Evolutionary conservation across 768 basidiomycete genomes (phyloP).

Genomic region (Lyophyllum atratum): DNA sequence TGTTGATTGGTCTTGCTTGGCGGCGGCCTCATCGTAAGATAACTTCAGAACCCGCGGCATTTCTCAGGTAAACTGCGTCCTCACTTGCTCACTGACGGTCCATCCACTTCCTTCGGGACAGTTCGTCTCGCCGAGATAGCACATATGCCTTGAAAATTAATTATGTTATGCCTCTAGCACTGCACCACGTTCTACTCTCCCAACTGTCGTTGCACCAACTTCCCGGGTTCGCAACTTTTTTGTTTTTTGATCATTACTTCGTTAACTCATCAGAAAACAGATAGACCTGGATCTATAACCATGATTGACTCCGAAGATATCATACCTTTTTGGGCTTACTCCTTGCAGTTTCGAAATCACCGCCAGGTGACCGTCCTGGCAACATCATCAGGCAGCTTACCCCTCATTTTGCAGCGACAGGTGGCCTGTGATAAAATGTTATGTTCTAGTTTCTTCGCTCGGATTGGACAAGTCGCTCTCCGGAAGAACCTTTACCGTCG

Average conservation of each 20-base stretch:
- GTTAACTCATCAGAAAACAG: not conserved
- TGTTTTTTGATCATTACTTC: not conserved
- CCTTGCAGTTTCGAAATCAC: not conserved
- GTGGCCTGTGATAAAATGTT: too few species aligned
- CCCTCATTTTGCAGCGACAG: too few species aligned
- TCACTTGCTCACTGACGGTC: not conserved
- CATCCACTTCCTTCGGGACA: too few species aligned
- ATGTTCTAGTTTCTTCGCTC: too few species aligned
- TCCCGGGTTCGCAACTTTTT: not conserved
- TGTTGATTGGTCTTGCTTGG: constrained; percentile 2
- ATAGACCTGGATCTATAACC: not conserved
- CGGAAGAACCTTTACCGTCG: not conserved
- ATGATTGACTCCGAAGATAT: not conserved
- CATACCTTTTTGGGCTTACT: not conserved
- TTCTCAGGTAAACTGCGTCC: not conserved
- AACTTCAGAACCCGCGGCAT: not conserved
- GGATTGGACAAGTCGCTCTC: not conserved
- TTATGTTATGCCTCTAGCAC: too few species aligned
- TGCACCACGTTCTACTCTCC: too few species aligned
- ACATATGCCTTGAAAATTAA: too few species aligned
- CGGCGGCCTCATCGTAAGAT: not conserved
- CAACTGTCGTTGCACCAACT: not conserved
- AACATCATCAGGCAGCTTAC: not conserved
- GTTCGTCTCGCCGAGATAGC: too few species aligned
- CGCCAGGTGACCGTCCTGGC: not conserved